Base-by-base conservation (phyloP, 2,329 filamentous ascomycete genomes). In the Tolypocladium ovalisporum region DNA sequence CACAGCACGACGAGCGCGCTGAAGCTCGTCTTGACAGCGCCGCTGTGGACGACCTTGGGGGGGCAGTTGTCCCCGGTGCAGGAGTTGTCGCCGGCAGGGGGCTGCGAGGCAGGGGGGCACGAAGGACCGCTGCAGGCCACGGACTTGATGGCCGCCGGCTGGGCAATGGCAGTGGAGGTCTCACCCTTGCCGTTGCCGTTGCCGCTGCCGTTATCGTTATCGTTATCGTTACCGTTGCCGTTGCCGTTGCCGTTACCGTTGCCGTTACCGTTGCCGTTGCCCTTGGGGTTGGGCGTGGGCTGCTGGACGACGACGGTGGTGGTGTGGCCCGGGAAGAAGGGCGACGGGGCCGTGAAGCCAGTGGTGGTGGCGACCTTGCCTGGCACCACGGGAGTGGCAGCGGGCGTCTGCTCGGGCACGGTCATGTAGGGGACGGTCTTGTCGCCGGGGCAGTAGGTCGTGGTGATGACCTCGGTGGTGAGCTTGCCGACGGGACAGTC, bases 401-500 rank as follows among this genome's bases (percentile, higher is more conserved):
- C 17, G 17, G 44, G 27, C 15, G 27, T 10, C 44, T 49, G 6
- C 17, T n/a, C 47, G 19, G 47, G 29, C 8, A 4, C 40, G 32
- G 32, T 34, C 32, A 34, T 34, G 32, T 34, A 34, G 9, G 47
- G 47, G 8, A 22, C 39, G 42, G 52, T 40, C 37, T 54, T 36
- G 19, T 58, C 44, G 42, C 57, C 58, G 35, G 61, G 59, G 59
- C 62, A 63, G 62, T 54, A 59, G 9, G 61, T 59, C 13, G 58
- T 59, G 52, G 57, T 60, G 54, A 60, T 29, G 51, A 64, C 49
- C 47, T 62, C 57, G 32, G 60, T 63, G 51, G 56, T 59, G 35
- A 61, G 40, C 39, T 59, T 58, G 35, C 61, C 59, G 15, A 60
- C 62, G 52, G 76, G 76, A 76, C 83, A 86, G 81, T 84, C 67